Percentiles rank a stretch among this genome's conserved stretches.
These are phyloP conservation scores for Fusarium veterinarium DNA, from an alignment of 2,329 filamentous ascomycete species.

Conservation along the genomic window DNA sequence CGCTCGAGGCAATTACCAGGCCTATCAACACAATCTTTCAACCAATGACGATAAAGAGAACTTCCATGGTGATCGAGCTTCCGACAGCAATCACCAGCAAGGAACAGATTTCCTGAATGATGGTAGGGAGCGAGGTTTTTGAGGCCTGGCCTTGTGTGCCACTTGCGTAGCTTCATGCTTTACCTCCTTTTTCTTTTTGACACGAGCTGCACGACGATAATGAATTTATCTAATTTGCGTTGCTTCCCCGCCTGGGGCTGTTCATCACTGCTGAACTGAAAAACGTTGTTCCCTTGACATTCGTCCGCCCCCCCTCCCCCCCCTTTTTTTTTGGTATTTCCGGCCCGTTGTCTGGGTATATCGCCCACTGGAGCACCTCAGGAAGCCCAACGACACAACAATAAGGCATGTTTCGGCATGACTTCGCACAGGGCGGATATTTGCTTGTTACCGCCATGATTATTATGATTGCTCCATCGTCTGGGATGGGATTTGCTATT, in stretches of 20 bases:
- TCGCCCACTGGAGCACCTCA: conserved; percentile 3
- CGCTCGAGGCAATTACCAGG: neutral
- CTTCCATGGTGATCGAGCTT: neutral
- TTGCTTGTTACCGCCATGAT: conserved; percentile 8
- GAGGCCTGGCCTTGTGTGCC: neutral
- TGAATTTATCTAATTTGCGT: neutral
- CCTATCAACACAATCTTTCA: conserved; percentile 1
- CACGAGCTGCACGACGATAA: neutral
- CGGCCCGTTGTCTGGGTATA: conserved; percentile 6
- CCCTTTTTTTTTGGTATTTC: neutral
- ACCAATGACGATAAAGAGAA: neutral
- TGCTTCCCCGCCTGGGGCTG: neutral
- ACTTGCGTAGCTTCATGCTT: conserved; percentile 8
- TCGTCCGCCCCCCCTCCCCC: neutral
- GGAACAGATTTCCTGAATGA: neutral
- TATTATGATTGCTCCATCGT: conserved; percentile 4
- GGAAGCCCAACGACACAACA: conserved; percentile 5
- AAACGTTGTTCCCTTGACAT: neutral
- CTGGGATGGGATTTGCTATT: conserved; percentile 10
- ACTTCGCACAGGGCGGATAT: conserved; percentile 1
- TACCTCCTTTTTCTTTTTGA: neutral
- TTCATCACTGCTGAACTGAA: neutral
- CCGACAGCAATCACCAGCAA: neutral
- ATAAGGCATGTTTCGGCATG: conserved; percentile 1
- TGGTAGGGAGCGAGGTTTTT: neutral